phyloP scores from a whole-genome alignment of 2,329 filamentous ascomycete species.

The Niveomyces coronatus region DNA sequence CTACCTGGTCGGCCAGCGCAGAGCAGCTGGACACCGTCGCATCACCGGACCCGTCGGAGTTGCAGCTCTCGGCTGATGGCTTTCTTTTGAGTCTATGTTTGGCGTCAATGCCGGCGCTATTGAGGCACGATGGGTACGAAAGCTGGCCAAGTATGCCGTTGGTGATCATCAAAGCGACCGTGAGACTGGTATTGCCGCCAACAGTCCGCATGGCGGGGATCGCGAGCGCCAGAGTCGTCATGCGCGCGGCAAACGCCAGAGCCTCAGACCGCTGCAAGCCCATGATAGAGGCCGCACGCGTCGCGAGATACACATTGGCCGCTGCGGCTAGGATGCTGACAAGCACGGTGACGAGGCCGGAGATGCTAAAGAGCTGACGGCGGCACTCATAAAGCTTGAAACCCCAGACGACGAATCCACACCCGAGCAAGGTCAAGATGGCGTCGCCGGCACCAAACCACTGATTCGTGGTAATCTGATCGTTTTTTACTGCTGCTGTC shows the following conservation, averaged over 20 bases:
- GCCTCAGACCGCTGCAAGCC: slow-evolving; percentile 25
- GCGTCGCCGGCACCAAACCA: slow-evolving; percentile 39
- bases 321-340: slow-evolving; percentile 28
- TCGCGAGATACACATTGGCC: slow-evolving; percentile 32
- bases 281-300: slow-evolving; percentile 24
- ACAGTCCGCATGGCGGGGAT: slow-evolving; percentile 35
- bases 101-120: slow-evolving; percentile 12
- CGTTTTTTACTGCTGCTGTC: slow-evolving; percentile 15
- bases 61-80: slow-evolving; percentile 1
- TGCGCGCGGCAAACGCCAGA: slow-evolving; percentile 38
- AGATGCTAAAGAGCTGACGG: slow-evolving; percentile 31
- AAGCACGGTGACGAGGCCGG: slow-evolving; percentile 28
- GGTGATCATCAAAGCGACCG: slow-evolving; percentile 40
- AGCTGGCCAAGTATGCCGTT: slow-evolving; percentile 38
- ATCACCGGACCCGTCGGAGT: background rate
- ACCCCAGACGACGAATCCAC: slow-evolving; percentile 42
- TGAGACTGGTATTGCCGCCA: slow-evolving; percentile 34
- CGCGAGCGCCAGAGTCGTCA: slow-evolving; percentile 39
- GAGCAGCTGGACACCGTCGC: background rate
- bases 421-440: slow-evolving; percentile 38
- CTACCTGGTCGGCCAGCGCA: background rate
- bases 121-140: slow-evolving; percentile 26
- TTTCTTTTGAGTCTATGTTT: slow-evolving; percentile 13
- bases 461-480: slow-evolving; percentile 11
- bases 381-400: slow-evolving; percentile 44